Evolutionary conservation across 768 basidiomycete genomes (phyloP).

Genomic region (Rossbeevera mucosa): DNA sequence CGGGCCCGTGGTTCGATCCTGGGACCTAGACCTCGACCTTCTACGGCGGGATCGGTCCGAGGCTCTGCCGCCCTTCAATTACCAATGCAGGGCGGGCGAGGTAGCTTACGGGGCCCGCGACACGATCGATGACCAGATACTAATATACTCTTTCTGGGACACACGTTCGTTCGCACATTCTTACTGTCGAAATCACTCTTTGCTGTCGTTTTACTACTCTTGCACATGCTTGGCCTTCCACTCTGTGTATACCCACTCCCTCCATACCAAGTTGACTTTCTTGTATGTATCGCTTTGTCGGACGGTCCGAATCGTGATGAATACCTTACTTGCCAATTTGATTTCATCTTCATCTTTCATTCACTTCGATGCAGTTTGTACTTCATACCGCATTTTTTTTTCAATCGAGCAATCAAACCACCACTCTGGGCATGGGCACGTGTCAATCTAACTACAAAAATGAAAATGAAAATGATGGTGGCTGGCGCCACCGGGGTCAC

Average conservation of each 20-base stretch:
- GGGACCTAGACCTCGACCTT: slow-evolving; percentile 28
- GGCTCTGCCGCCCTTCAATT: slow-evolving; percentile 21
- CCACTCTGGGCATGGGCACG: neutral
- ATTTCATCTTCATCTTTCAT: neutral
- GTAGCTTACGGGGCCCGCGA: slow-evolving; percentile 13
- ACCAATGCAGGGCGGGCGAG: slow-evolving; percentile 31
- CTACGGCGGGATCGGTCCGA: slow-evolving; percentile 17
- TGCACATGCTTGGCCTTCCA: slow-evolving; percentile 1
- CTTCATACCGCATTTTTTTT: slow-evolving; percentile 12
- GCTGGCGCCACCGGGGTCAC: neutral
- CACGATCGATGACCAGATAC: neutral
- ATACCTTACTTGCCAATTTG: no score
- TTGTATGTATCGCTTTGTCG: neutral
- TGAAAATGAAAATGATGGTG: slow-evolving; percentile 7
- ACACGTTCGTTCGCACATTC: slow-evolving; percentile 4
- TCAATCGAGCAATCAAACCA: neutral
- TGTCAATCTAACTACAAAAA: neutral
- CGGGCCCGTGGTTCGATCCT: slow-evolving; percentile 21
- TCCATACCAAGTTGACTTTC: neutral
- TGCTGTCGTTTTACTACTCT: neutral
- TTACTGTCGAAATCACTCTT: slow-evolving; percentile 1
- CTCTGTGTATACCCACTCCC: slow-evolving; percentile 16
- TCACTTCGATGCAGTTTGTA: slow-evolving; percentile 15
- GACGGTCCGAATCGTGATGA: no score
- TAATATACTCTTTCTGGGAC: slow-evolving; percentile 19